Conservation (phyloP, 2,329 filamentous ascomycete genomes). For the Penicillium olsonii region DNA sequence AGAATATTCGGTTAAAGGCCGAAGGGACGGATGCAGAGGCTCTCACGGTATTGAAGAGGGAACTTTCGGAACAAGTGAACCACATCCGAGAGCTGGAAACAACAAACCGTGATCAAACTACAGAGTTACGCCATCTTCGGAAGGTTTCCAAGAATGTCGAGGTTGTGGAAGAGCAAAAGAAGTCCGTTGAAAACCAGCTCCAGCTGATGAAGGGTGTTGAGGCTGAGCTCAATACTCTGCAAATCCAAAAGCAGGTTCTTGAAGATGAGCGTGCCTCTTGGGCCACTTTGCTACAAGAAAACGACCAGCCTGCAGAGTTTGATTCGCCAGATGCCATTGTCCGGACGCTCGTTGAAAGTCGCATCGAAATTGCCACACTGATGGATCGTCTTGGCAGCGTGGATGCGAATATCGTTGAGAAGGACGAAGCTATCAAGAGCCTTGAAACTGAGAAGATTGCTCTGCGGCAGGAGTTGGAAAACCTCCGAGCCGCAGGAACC, state of each 20-base stretch:
- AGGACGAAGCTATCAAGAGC: conserved; percentile 71
- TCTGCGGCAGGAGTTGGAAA: conserved; percentile 70
- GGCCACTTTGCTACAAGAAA: conserved; percentile 78
- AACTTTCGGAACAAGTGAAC: conserved; percentile 87
- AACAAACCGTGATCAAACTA: conserved; percentile 74
- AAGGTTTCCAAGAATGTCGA: conserved; percentile 85
- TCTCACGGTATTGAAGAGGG: conserved; percentile 78
- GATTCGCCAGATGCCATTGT: conserved; percentile 87
- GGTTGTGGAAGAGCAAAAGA: conserved; percentile 93
- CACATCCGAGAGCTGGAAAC: conserved; percentile 84
- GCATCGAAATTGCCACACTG: conserved; percentile 76
- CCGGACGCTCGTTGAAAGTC: conserved; percentile 77
- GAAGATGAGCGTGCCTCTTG: conserved; percentile 87
- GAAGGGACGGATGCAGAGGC: conserved; percentile 86
- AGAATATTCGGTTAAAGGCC: conserved; percentile 80
- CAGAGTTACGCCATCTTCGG: conserved; percentile 78
- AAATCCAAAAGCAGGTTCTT: conserved; percentile 79
- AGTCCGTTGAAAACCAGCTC: conserved; percentile 74
- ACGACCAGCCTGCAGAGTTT: conserved; percentile 69
- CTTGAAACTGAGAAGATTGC: conserved; percentile 70
- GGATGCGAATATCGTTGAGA: conserved; percentile 75
- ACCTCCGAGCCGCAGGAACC: conserved; percentile 56
- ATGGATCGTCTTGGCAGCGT: conserved; percentile 76
- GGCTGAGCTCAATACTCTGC: conserved; percentile 74
- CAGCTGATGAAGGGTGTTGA: conserved; percentile 73